Percentiles rank a stretch among this genome's conserved stretches.
Evolutionary conservation across 2,329 filamentous ascomycete genomes (phyloP).

Genomic region (Pseudocercospora ulei): DNA sequence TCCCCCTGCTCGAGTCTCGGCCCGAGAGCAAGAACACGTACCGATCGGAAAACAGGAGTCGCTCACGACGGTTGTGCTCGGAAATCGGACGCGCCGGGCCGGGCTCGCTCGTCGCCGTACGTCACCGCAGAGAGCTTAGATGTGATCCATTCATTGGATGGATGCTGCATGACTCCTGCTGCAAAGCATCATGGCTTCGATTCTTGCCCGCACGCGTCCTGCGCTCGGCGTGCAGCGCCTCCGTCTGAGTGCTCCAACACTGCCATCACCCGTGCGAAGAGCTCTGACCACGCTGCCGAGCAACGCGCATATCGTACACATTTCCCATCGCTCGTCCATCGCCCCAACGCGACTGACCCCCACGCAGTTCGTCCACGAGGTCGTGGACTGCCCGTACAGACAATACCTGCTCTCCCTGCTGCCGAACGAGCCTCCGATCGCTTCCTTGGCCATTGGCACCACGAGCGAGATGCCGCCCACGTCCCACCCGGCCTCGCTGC

Average conservation of each 20-base stretch:
- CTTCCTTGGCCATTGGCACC: slow-evolving; percentile 48
- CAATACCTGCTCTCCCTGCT: slow-evolving; percentile 49
- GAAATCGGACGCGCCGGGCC: no score
- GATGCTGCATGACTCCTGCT: no score
- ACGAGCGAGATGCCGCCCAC: slow-evolving; percentile 49
- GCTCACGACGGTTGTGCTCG: no score
- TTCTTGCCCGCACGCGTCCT: slow-evolving; percentile 15
- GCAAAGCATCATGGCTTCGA: slow-evolving; percentile 19
- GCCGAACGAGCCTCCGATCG: slow-evolving; percentile 46
- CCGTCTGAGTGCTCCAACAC: slow-evolving; percentile 21
- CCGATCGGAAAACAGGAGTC: no score
- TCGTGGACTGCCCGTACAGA: slow-evolving; percentile 33
- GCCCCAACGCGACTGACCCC: background rate
- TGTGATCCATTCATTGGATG: no score
- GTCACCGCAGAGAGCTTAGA: no score
- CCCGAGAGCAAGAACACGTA: no score
- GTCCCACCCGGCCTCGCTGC: slow-evolving; percentile 42
- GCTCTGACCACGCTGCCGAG: slow-evolving; percentile 38
- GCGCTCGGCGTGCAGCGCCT: slow-evolving; percentile 22
- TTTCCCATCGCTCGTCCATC: slow-evolving; percentile 20
- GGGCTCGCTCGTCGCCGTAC: no score
- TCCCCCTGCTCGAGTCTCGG: no score
- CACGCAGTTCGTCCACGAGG: slow-evolving; percentile 41
- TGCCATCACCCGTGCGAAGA: slow-evolving; percentile 23
- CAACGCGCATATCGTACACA: slow-evolving; percentile 37